Evolutionary conservation across 2,329 filamentous ascomycete species (phyloP).

Genomic region (Fusarium sp.): DNA sequence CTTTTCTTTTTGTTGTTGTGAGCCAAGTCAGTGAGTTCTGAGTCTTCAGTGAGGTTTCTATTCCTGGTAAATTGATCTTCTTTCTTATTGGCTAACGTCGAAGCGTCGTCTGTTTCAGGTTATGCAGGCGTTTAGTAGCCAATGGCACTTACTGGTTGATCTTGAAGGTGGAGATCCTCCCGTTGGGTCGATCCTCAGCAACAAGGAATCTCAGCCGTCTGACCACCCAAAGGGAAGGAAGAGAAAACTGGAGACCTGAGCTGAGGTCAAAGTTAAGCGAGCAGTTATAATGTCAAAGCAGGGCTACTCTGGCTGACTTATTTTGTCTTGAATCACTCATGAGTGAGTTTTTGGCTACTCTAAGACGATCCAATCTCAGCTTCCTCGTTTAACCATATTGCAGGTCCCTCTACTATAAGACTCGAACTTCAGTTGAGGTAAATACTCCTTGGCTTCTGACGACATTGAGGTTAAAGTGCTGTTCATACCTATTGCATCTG

Average conservation of each 20-base stretch:
- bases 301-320: not conserved
- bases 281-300: too few species aligned
- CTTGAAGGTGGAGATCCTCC: slow-evolving; percentile 25
- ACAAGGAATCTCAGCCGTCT: slow-evolving; percentile 26
- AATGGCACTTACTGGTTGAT: slow-evolving; percentile 37
- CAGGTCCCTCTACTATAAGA: not conserved
- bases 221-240: slow-evolving; percentile 12
- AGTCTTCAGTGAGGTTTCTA: slow-evolving; percentile 37
- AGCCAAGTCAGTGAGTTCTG: slow-evolving; percentile 9
- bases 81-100: slow-evolving; percentile 43
- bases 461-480: not conserved
- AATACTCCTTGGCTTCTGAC: not conserved
- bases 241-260: not conserved
- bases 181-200: slow-evolving; percentile 10
- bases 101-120: slow-evolving; percentile 53
- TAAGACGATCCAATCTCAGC: not conserved
- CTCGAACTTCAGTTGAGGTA: not conserved
- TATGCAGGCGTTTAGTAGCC: slow-evolving; percentile 49
- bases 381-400: not conserved
- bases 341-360: not conserved
- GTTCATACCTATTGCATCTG: not conserved
- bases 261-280: not conserved
- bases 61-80: slow-evolving; percentile 37
- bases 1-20: not conserved
- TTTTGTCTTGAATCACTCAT: not conserved